phyloP scores from a whole-genome alignment of 306 rosid species.

The Hippophae rhamnoides region DNA sequence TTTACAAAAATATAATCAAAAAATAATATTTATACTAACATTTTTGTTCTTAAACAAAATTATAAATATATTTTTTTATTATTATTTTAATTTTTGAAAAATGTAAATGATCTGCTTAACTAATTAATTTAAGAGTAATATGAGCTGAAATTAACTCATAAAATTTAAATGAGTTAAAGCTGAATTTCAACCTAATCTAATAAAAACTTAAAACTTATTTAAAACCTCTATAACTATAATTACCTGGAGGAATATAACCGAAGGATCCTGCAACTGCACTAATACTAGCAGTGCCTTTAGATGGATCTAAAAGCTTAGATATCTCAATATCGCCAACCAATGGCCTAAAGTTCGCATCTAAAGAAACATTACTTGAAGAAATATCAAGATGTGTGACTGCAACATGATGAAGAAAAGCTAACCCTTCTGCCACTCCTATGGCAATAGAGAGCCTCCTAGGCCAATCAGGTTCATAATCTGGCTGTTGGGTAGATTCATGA shows the following conservation, averaged over 20 bases:
- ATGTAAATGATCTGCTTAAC: too few species aligned
- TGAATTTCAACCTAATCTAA: too few species aligned
- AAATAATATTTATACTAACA: too few species aligned
- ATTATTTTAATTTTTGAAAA: too few species aligned
- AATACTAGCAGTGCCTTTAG: slow-evolving; percentile 91
- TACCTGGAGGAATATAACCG: slow-evolving; percentile 99
- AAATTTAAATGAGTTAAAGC: too few species aligned
- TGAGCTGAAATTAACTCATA: too few species aligned
- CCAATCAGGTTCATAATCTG: slow-evolving; percentile 91
- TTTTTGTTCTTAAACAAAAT: too few species aligned
- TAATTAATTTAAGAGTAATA: too few species aligned
- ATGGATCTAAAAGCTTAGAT: slow-evolving; percentile 90
- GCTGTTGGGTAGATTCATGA: slow-evolving; percentile 61
- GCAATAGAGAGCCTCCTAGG: slow-evolving; percentile 76
- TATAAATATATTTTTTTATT: too few species aligned
- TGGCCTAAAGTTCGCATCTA: slow-evolving; percentile 76
- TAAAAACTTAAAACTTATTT: too few species aligned
- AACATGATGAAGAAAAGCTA: slow-evolving; percentile 88
- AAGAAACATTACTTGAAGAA: slow-evolving; percentile 75
- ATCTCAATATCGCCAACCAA: slow-evolving; percentile 92
- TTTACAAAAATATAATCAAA: too few species aligned
- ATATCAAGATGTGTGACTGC: slow-evolving; percentile 95
- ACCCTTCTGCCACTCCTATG: slow-evolving; percentile 87
- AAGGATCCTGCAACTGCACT: slow-evolving; percentile 99
- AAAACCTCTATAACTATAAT: neutral